Evolutionary conservation across 371 early-diverging fungal genomes (phyloP).

Genomic region (Apophysomyces ossiformis): DNA sequence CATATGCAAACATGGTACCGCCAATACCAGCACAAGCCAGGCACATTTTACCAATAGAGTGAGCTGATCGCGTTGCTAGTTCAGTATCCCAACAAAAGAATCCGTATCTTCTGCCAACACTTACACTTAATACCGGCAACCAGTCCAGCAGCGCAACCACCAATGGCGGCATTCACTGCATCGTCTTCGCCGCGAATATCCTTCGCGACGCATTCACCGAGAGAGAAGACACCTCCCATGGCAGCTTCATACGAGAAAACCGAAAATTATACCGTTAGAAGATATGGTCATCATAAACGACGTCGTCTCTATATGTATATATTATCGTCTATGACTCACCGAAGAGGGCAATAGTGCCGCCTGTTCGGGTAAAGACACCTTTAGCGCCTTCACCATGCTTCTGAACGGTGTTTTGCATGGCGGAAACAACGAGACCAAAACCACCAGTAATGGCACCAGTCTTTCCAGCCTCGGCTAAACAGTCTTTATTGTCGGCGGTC

Average conservation of each 20-base stretch:
- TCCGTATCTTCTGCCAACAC: conserved; percentile 3
- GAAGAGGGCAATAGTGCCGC: conserved; percentile 73
- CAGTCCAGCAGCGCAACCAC: conserved; percentile 78
- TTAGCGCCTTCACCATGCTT: conserved; percentile 68
- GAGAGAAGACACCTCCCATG: conserved; percentile 80
- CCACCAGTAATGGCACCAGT: conserved; percentile 65
- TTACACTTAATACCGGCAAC: conserved; percentile 71
- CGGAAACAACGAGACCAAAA: conserved; percentile 70
- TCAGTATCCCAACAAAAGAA: conserved; percentile 3
- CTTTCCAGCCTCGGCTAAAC: conserved; percentile 59
- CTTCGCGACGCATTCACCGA: conserved; percentile 65
- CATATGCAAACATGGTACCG: conserved; percentile 72
- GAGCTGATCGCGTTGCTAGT: conserved; percentile 34
- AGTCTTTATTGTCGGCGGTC: conserved; percentile 56
- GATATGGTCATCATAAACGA: background rate
- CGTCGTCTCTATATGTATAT: background rate
- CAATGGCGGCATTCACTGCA: conserved; percentile 71
- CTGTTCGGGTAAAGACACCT: conserved; percentile 71
- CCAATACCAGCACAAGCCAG: conserved; percentile 72
- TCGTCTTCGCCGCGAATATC: conserved; percentile 71
- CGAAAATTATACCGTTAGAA: background rate
- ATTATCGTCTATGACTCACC: conserved; percentile 50
- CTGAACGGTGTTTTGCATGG: conserved; percentile 74
- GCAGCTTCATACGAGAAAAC: conserved; percentile 55
- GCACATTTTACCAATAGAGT: conserved; percentile 63